A percentile compares a stretch with the other conserved stretches of the same genome.
These are phyloP conservation scores for Carex myosuroides DNA, from an alignment of 176 grass and related monocot genomes.

Conservation along the genomic window DNA sequence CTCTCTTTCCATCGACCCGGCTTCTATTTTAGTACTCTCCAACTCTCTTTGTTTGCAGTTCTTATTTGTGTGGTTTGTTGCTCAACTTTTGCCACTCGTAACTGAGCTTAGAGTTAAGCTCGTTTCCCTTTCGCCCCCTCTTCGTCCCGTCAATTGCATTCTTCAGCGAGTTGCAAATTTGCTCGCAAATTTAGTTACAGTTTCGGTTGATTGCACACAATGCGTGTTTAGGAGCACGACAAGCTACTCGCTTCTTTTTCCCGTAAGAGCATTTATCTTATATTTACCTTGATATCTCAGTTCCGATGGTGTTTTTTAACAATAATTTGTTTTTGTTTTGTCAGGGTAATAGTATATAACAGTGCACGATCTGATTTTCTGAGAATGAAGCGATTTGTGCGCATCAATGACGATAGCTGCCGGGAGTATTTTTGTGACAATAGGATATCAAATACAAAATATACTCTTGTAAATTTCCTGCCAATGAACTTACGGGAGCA, in stretches of 20 bases:
- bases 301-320: not conserved
- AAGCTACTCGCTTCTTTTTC: not conserved
- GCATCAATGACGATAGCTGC: slow-evolving; percentile 63
- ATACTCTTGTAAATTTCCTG: slow-evolving; percentile 79
- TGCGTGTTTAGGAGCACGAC: not conserved
- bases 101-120: not conserved
- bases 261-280: not conserved
- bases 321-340: not conserved
- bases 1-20: not conserved
- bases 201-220: not conserved
- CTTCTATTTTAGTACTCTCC: not conserved
- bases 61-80: not conserved
- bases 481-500: slow-evolving; percentile 88
- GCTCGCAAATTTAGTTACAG: not conserved
- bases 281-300: not conserved
- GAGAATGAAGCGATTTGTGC: slow-evolving; percentile 73
- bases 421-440: slow-evolving; percentile 47
- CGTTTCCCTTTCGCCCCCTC: not conserved
- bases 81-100: not conserved
- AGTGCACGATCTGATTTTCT: not conserved
- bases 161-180: not conserved
- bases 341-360: not conserved
- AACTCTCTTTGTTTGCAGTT: not conserved
- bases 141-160: not conserved
- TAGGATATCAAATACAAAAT: slow-evolving; percentile 82